phyloP scores from a whole-genome alignment of 73 alveolate genomes.

The Blepharisma japonicum region DNA sequence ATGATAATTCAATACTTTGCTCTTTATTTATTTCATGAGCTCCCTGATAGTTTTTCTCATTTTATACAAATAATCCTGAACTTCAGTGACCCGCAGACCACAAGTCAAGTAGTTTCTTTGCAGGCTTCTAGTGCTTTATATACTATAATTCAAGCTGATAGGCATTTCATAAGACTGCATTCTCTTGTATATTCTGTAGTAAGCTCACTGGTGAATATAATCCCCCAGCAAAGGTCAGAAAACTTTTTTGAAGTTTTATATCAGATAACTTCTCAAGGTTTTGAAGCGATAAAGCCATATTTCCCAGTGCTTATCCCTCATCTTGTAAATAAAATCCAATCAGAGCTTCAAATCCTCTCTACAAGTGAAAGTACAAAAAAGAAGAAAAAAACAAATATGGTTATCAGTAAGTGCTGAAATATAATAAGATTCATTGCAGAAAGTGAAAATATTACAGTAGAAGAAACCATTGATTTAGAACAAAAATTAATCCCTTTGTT shows the following conservation, averaged over 20 bases:
- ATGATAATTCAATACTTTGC: slow-evolving; percentile 17
- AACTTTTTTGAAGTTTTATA: slow-evolving; percentile 25
- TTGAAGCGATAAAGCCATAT: not conserved
- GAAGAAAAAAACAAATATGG: not conserved
- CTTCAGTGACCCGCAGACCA: not conserved
- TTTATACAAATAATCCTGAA: not conserved
- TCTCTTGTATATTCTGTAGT: not conserved
- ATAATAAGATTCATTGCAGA: slow-evolving; percentile 18
- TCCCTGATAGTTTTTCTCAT: not conserved
- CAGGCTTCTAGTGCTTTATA: slow-evolving; percentile 23
- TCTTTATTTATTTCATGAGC: not conserved
- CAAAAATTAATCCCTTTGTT: slow-evolving; percentile 12
- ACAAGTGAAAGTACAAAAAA: not conserved
- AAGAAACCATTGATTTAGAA: not conserved
- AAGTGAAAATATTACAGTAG: slow-evolving; percentile 1
- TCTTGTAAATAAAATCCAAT: slow-evolving; percentile 18
- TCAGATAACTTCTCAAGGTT: not conserved
- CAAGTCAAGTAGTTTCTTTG: not conserved
- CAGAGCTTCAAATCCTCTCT: not conserved
- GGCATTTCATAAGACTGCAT: not conserved
- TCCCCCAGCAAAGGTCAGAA: not conserved
- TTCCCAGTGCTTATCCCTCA: not conserved
- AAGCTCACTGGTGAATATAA: not conserved
- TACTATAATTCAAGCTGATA: slow-evolving; percentile 14
- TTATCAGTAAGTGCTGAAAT: slow-evolving; percentile 27